These are phyloP conservation scores for Castanea sativa DNA, from an alignment of 306 rosid genomes.

Conservation along the genomic window DNA sequence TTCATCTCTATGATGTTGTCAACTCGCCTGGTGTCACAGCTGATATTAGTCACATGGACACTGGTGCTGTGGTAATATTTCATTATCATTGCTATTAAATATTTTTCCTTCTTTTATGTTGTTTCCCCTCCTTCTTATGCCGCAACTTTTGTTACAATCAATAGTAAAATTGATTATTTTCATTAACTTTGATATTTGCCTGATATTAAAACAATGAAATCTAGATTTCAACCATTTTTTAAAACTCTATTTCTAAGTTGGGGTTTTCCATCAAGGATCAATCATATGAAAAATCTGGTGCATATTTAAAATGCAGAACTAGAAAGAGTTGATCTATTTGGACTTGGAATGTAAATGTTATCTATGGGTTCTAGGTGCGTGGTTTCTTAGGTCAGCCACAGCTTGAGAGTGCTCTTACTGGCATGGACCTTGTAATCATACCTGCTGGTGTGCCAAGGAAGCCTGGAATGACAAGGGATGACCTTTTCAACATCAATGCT, in stretches of 20 bases:
- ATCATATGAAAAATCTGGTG: too few relatives aligned
- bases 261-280: too few relatives aligned
- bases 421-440: constrained; percentile 82
- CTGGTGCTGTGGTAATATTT: constrained; percentile 85
- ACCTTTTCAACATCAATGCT: constrained; percentile 87
- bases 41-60: constrained; percentile 95
- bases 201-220: too few relatives aligned
- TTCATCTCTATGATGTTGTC: constrained; percentile 96
- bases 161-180: too few relatives aligned
- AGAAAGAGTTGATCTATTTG: too few relatives aligned
- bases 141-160: too few relatives aligned
- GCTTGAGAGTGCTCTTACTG: constrained; percentile 81
- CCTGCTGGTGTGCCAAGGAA: constrained; percentile 98
- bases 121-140: neutral
- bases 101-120: neutral
- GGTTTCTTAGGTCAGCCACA: constrained; percentile 83
- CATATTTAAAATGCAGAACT: neutral
- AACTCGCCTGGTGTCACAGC: constrained; percentile 96
- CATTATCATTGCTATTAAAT: too few relatives aligned
- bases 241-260: too few relatives aligned
- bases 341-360: too few relatives aligned
- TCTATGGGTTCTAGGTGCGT: constrained; percentile 53
- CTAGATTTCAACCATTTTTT: too few relatives aligned
- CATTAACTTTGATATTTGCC: too few relatives aligned
- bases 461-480: constrained; percentile 99